Conservation (phyloP, 2,329 filamentous ascomycete species). For the Colletotrichum plurivorum region DNA sequence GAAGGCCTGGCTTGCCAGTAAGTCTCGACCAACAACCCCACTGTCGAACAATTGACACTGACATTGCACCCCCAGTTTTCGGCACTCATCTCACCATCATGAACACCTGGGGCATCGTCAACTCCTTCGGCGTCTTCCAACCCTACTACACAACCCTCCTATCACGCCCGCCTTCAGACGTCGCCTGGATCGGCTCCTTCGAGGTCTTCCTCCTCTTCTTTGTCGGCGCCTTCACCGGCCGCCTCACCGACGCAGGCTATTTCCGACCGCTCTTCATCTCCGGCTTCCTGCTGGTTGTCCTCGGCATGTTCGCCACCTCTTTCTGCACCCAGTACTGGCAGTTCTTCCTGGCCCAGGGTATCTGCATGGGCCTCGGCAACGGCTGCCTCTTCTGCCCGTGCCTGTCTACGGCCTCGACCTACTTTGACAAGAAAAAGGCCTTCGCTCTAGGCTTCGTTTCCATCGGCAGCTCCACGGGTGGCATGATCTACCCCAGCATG, state of each 20-base stretch:
- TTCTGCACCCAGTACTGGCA: slow-evolving; percentile 66
- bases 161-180: slow-evolving; percentile 56
- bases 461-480: slow-evolving; percentile 71
- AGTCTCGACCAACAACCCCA: slow-evolving; percentile 37
- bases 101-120: slow-evolving; percentile 69
- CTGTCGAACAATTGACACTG: not conserved
- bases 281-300: slow-evolving; percentile 58
- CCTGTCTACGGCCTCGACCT: slow-evolving; percentile 76
- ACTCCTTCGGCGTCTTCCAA: slow-evolving; percentile 70
- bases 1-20: slow-evolving; percentile 62
- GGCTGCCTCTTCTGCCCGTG: slow-evolving; percentile 76
- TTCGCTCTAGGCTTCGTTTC: slow-evolving; percentile 75
- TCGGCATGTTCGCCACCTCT: slow-evolving; percentile 64
- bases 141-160: slow-evolving; percentile 63
- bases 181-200: slow-evolving; percentile 69
- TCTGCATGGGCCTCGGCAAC: slow-evolving; percentile 69
- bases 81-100: slow-evolving; percentile 62
- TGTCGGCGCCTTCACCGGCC: slow-evolving; percentile 66
- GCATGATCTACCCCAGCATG: slow-evolving; percentile 67
- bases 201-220: slow-evolving; percentile 70
- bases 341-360: slow-evolving; percentile 67
- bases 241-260: slow-evolving; percentile 68
- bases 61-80: slow-evolving; percentile 46
- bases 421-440: slow-evolving; percentile 70
- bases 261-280: slow-evolving; percentile 59